These are phyloP conservation scores for Diaporthe longicolla DNA, from an alignment of 2,329 filamentous ascomycete genomes.

Conservation along the genomic window DNA sequence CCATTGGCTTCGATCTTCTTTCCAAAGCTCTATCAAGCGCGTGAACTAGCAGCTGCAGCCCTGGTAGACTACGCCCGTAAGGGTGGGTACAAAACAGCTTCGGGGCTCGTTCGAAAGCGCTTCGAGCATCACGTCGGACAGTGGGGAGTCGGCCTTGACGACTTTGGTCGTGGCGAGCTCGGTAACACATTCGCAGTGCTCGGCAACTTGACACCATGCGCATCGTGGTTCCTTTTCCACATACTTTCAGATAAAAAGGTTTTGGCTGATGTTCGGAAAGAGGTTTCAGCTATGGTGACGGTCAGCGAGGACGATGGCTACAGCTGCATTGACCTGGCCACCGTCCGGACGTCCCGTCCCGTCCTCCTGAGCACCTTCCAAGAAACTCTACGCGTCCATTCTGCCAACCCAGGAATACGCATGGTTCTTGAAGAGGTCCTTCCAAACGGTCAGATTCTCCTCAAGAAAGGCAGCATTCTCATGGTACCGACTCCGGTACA, in stretches of 20 bases:
- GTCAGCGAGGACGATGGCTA: constrained; percentile 1
- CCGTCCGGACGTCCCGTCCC: constrained; percentile 46
- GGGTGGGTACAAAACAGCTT: constrained; percentile 46
- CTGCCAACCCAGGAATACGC: constrained; percentile 45
- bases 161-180: constrained; percentile 48
- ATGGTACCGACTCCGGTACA: constrained; percentile 44
- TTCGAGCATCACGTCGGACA: constrained; percentile 45
- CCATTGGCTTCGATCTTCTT: not conserved
- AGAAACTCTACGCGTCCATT: constrained; percentile 48
- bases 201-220: constrained; percentile 45
- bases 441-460: constrained; percentile 41
- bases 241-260: constrained; percentile 45
- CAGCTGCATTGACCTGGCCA: constrained; percentile 45
- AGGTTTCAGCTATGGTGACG: constrained; percentile 30
- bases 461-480: constrained; percentile 45
- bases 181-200: constrained; percentile 48
- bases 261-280: constrained; percentile 45
- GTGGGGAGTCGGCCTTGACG: constrained; percentile 44
- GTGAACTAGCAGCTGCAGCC: constrained; percentile 3
- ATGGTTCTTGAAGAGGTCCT: constrained; percentile 47
- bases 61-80: constrained; percentile 44
- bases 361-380: constrained; percentile 49
- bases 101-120: constrained; percentile 45
- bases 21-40: not conserved
- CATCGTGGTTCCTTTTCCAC: constrained; percentile 48